Conservation (phyloP, 441 rosid genomes). For the Populus tomentosa region DNA sequence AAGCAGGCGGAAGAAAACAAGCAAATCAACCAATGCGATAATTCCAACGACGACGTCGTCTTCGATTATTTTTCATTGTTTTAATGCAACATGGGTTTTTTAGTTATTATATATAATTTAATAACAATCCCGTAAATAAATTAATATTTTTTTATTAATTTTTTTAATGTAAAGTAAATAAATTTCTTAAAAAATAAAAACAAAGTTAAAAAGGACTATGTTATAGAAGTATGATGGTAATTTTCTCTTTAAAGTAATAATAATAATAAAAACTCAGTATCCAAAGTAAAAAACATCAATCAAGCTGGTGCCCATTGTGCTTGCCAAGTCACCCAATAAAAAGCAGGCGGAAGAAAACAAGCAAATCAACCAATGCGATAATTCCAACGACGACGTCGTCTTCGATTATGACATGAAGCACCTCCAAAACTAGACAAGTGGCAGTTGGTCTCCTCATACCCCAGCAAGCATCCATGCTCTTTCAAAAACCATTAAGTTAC, state of each 20-base stretch:
- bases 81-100: too few relatives aligned
- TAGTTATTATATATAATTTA: too few relatives aligned
- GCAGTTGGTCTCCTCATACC: constrained; percentile 19
- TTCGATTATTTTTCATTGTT: too few relatives aligned
- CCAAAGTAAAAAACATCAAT: background rate
- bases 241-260: background rate
- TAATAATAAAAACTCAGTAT: background rate
- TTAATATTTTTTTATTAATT: too few relatives aligned
- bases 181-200: too few relatives aligned
- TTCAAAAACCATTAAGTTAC: constrained; percentile 23
- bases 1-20: too few relatives aligned
- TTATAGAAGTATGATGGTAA: background rate
- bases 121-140: too few relatives aligned
- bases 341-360: background rate
- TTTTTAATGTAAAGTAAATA: too few relatives aligned
- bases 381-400: background rate
- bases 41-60: too few relatives aligned
- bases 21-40: too few relatives aligned
- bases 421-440: constrained; percentile 10
- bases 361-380: background rate
- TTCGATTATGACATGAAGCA: background rate
- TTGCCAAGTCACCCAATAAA: background rate
- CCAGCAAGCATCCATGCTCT: background rate
- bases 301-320: background rate
- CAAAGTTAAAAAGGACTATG: background rate